Evolutionary conservation across 2,329 filamentous ascomycete species (phyloP), one percentile per base, ranked within the genome.

Genomic region (Talaromyces marneffei): DNA sequence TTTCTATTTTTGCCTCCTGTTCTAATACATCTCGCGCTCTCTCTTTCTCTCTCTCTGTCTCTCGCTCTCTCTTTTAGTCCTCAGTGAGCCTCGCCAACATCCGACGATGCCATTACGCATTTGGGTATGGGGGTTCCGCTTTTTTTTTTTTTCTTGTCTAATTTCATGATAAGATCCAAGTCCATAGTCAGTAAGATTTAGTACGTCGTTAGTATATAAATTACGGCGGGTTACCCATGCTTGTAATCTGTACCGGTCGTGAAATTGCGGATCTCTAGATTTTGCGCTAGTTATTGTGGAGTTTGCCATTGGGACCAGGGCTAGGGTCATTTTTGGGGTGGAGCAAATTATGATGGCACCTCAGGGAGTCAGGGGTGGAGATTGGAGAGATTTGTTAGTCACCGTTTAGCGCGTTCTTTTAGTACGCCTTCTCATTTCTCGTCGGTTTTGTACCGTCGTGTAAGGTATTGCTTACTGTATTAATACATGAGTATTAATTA

Each of bases 231-330:
- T 20, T 42, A 44, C 44, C 58, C 16, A 57, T n/a, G 55, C 59
- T 40, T 33, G 48, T 52, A 50, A 52, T 52, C 27, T 20, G 54
- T 61, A 61, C 60, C 46, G 20, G 54, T 33, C 46, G 60, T 39
- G 60, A 58, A 52, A 44, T 33, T 52, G 60, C 60, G 60, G 60
- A 58, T 61, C 60, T 61, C 46, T 40, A 40, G 48, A 52, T 52
- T 52, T 2, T 52, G 48, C 29, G 27, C 48, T 50, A 48, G 29
- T 16, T 58, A 39, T 16, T 58, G 56, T 58, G 56, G 56, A 58
- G 56, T 50, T 33, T 35, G 20, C 48, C 44, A 29, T 48, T 48
- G 27, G 14, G 44, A 16, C 44, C 48, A 52, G 54, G 54, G 39
- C 54, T 57, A 31, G 37, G 54, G 46, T 57, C 54, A 57, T 57